These are phyloP conservation scores for Umbelopsis sp. DNA, from an alignment of 371 early-diverging fungal species.

Conservation along the genomic window DNA sequence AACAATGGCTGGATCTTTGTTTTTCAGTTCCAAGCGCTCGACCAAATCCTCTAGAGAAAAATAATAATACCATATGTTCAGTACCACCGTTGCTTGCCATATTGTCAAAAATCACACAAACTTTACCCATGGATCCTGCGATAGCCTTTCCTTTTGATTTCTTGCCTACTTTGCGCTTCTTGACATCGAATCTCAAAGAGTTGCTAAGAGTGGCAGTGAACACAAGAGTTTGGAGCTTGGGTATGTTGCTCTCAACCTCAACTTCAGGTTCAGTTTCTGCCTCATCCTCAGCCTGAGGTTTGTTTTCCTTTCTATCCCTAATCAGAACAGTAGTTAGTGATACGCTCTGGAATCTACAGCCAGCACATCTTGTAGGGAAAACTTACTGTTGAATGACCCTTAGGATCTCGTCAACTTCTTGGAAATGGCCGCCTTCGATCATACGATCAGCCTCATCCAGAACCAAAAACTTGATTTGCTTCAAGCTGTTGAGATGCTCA, in stretches of 20 bases:
- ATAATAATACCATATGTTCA: neutral
- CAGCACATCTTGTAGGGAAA: neutral
- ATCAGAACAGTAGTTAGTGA: neutral
- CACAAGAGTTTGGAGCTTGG: conserved; percentile 85
- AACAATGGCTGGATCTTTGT: conserved; percentile 69
- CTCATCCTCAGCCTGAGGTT: conserved; percentile 23
- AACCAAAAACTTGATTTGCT: conserved; percentile 71
- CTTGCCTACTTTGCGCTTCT: conserved; percentile 40
- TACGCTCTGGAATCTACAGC: neutral
- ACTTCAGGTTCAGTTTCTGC: conserved; percentile 37
- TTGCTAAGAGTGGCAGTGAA: conserved; percentile 95
- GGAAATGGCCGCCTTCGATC: conserved; percentile 92
- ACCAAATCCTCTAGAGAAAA: conserved; percentile 63
- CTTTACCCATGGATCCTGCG: conserved; percentile 40
- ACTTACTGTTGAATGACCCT: conserved; percentile 55
- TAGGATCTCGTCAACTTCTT: conserved; percentile 72
- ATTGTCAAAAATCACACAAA: neutral
- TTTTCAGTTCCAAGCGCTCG: conserved; percentile 73
- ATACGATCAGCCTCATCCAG: conserved; percentile 99
- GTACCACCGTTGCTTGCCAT: conserved; percentile 6
- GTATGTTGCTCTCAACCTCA: conserved; percentile 27
- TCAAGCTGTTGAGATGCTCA: conserved; percentile 53
- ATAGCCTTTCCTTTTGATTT: conserved; percentile 25
- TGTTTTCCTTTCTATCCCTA: conserved; percentile 47
- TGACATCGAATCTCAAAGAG: conserved; percentile 62